These are phyloP conservation scores for Pleodorina starrii DNA, from an alignment of 139 green algal genomes.

Conservation along the genomic window DNA sequence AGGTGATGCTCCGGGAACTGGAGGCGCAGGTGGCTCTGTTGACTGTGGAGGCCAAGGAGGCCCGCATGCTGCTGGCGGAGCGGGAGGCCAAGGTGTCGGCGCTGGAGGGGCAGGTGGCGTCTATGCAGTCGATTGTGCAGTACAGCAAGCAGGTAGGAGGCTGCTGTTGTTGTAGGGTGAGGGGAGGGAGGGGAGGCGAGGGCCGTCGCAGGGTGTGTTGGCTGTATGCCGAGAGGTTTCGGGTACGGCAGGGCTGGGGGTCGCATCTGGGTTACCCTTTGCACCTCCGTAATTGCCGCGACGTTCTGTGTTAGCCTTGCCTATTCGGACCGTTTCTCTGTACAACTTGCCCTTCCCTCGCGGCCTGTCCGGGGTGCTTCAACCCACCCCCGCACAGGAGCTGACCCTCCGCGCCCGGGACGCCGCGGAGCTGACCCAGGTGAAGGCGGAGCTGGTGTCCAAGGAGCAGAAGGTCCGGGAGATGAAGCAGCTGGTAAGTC, in stretches of 20 bases:
- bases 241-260: background rate
- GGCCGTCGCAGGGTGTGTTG: background rate
- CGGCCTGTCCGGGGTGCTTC: too few relatives aligned
- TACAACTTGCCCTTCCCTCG: too few relatives aligned
- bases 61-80: slow-evolving; percentile 38
- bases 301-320: too few relatives aligned
- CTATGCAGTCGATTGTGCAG: slow-evolving; percentile 43
- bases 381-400: slow-evolving; percentile 36
- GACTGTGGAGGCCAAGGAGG: slow-evolving; percentile 53
- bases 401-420: slow-evolving; percentile 45
- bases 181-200: background rate
- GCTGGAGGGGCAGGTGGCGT: slow-evolving; percentile 52
- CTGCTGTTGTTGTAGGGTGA: too few relatives aligned
- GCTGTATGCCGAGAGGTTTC: too few relatives aligned
- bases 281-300: too few relatives aligned
- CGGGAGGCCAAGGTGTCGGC: slow-evolving; percentile 42
- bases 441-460: slow-evolving; percentile 19
- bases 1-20: slow-evolving; percentile 43
- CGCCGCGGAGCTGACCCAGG: slow-evolving; percentile 42
- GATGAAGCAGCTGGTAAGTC: slow-evolving; percentile 51
- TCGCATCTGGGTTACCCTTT: too few relatives aligned
- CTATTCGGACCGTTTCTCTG: too few relatives aligned
- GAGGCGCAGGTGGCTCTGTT: slow-evolving; percentile 49
- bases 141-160: slow-evolving; percentile 52
- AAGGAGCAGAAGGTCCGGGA: slow-evolving; percentile 53